Base-by-base conservation (phyloP, 106 monocot species). In the Platanthera zijinensis region DNA sequence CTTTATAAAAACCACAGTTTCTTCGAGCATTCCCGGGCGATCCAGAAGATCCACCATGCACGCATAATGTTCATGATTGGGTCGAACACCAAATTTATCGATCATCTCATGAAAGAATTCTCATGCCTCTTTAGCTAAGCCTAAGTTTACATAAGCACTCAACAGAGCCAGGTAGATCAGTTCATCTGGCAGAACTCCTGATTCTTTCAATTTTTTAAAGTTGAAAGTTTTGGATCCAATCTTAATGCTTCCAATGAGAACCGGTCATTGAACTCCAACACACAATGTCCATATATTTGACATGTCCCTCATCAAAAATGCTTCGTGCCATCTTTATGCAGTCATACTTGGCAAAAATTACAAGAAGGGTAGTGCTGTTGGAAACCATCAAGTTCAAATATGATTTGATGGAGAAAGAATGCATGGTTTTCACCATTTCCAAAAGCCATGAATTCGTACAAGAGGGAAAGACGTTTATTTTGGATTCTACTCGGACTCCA, bases 301-400 rank as follows among this genome's bases (percentile, higher is more conserved):
- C 57, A 30, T 67, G 59, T 51, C 59, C 75, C 52, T 77, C 77
- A 78, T 74, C 75, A 71, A 85, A 85, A 70, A 81, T 15, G 47
- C 78, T 75, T 25, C 52, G 73, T 74, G 85, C 85, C 78, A 75
- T 73, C 46, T 69, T 69, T 51, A 85, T 69, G 25, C 78, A 78
- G 2, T 81, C 81, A 78, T 81, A 85, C 81, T 85, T 85, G 56
- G 85, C 73, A 77, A 81, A 81, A 50, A 66, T 81, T 10, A 59
- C 81, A 51, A 78, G 56, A 45, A 85, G 81, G 49, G 85, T 56
- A 7, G 85, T 83, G 17, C 39, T 75, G 32, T 75, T 14, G 17
- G 79, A 70, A 4, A 57, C 18, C 12, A 25, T n/a, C 0, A 19
- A 69, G 30, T 32, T 75, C 10, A 83, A 53, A 50, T 79, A 75